Conservation (phyloP, 2,329 filamentous ascomycete species). For the Cladosporium cucumerinum region DNA sequence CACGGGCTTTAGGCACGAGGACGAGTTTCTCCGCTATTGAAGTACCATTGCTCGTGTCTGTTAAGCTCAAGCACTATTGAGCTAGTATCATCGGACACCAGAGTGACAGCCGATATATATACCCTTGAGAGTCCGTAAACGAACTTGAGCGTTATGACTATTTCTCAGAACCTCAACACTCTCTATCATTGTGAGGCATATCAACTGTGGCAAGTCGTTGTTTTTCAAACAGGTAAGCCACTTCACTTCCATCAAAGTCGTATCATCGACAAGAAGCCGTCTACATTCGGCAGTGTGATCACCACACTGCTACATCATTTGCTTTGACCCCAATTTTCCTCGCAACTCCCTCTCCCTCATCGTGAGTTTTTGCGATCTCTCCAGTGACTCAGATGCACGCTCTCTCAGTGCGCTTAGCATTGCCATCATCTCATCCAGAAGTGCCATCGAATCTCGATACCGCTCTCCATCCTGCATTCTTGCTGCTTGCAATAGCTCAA, state of each 20-base stretch:
- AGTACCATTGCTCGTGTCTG: not conserved
- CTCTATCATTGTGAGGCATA: not conserved
- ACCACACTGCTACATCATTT: not conserved
- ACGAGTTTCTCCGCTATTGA: not conserved
- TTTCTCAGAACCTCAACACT: not conserved
- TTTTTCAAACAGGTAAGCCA: not conserved
- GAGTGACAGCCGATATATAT: not conserved
- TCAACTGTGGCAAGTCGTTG: not conserved
- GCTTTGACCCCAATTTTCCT: not conserved
- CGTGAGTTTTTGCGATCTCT: not conserved
- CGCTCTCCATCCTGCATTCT: no score
- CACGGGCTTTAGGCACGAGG: not conserved
- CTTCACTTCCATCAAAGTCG: not conserved
- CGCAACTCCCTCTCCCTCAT: not conserved
- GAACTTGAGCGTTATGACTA: no score
- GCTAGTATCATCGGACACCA: not conserved
- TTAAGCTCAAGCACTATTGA: not conserved
- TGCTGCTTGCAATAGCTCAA: no score
- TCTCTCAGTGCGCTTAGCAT: no score
- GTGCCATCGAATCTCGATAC: no score
- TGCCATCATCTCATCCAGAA: no score
- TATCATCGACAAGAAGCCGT: not conserved
- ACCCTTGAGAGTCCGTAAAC: not conserved
- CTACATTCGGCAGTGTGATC: no score
- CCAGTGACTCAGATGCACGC: no score